phyloP scores from a whole-genome alignment of 257 asterid genomes.

The Scutellaria minor region DNA sequence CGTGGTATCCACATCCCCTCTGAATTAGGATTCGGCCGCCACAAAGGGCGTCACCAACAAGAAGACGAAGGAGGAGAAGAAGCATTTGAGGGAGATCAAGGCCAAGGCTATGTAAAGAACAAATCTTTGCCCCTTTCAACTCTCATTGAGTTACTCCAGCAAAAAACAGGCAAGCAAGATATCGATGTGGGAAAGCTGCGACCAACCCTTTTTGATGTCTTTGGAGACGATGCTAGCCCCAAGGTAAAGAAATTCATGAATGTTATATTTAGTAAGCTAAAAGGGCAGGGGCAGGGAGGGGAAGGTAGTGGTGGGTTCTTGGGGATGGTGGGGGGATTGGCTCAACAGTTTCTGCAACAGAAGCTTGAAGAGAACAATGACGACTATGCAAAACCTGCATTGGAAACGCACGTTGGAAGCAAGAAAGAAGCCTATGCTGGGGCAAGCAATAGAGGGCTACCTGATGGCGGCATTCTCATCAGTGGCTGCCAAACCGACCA shows the following conservation, averaged over 20 bases:
- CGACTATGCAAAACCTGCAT: slow-evolving; percentile 73
- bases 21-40: slow-evolving; percentile 42
- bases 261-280: slow-evolving; percentile 68
- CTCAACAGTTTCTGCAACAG: slow-evolving; percentile 78
- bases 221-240: slow-evolving; percentile 95
- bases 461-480: slow-evolving; percentile 75
- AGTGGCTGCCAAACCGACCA: slow-evolving; percentile 92
- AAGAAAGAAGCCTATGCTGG: slow-evolving; percentile 84
- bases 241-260: slow-evolving; percentile 97
- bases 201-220: slow-evolving; percentile 82
- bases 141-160: slow-evolving; percentile 80
- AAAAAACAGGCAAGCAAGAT: slow-evolving; percentile 90
- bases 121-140: slow-evolving; percentile 81
- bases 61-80: slow-evolving; percentile 48
- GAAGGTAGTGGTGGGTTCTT: slow-evolving; percentile 62
- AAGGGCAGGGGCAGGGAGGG: slow-evolving; percentile 42
- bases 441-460: slow-evolving; percentile 52
- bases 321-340: slow-evolving; percentile 82
- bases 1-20: slow-evolving; percentile 69
- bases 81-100: slow-evolving; percentile 30
- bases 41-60: slow-evolving; percentile 29
- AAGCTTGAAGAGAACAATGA: slow-evolving; percentile 81
- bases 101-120: slow-evolving; percentile 51
- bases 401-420: slow-evolving; percentile 64
- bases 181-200: slow-evolving; percentile 90